Percentiles rank a stretch among this genome's conserved stretches.
phyloP scores from a whole-genome alignment of 495 filamentous ascomycete species.

The Alectoria sarmentosa region DNA sequence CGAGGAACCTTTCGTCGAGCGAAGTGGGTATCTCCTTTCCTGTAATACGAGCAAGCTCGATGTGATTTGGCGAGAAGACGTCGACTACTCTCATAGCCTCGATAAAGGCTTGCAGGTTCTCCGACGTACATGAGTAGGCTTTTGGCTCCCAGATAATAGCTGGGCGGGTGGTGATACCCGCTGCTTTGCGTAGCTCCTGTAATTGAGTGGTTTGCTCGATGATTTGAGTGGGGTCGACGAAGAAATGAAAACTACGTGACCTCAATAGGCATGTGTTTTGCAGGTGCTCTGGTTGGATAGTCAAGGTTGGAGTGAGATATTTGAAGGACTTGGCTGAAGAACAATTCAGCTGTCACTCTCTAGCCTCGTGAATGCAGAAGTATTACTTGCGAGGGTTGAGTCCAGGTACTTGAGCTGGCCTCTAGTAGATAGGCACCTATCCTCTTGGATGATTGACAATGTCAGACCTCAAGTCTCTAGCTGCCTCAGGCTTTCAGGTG shows the following conservation, averaged over 20 bases:
- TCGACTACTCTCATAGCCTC: constrained; percentile 27
- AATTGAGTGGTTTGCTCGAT: constrained; percentile 13
- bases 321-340: not conserved
- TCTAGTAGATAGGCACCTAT: constrained; percentile 21
- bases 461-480: constrained; percentile 25
- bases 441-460: constrained; percentile 8
- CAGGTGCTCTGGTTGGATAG: constrained; percentile 1
- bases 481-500: constrained; percentile 15
- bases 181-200: constrained; percentile 15
- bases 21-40: not conserved
- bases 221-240: constrained; percentile 17
- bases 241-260: constrained; percentile 21
- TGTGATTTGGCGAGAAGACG: constrained; percentile 36
- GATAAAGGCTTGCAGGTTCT: constrained; percentile 26
- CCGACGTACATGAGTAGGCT: constrained; percentile 28
- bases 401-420: constrained; percentile 26
- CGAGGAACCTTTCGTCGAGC: not conserved
- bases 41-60: constrained; percentile 28
- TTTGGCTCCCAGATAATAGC: constrained; percentile 37
- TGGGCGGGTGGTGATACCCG: constrained; percentile 17
- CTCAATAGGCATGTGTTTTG: constrained; percentile 8
- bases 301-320: not conserved
- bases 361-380: not conserved
- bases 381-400: constrained; percentile 15
- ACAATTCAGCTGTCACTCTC: constrained; percentile 10